Evolutionary conservation across 768 basidiomycete genomes (phyloP).

Genomic region (Crepidotus variabilis): DNA sequence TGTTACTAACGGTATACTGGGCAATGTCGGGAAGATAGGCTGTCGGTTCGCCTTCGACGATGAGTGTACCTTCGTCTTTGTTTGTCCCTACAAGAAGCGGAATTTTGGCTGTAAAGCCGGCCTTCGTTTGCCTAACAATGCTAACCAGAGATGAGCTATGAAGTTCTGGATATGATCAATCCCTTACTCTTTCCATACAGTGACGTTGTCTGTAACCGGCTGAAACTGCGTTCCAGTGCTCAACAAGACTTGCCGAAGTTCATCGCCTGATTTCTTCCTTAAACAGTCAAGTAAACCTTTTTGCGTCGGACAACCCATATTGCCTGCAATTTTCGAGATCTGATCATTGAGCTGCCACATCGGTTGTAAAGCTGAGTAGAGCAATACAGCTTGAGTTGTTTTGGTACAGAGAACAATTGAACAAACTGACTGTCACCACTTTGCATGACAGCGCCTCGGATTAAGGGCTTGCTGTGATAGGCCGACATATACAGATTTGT

Average conservation of each 20-base stretch:
- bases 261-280: conserved; percentile 20
- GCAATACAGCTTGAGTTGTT: not conserved
- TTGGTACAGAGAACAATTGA: not conserved
- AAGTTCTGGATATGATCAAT: not conserved
- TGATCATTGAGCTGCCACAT: conserved; percentile 30
- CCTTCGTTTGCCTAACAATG: conserved; percentile 24
- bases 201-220: conserved; percentile 30
- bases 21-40: conserved; percentile 28
- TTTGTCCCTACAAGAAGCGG: conserved; percentile 29
- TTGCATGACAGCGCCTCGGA: conserved; percentile 32
- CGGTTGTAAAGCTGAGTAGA: conserved; percentile 24
- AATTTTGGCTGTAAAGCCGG: conserved; percentile 24
- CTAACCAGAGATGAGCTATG: conserved; percentile 8
- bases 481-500: conserved; percentile 30
- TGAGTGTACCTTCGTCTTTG: conserved; percentile 31
- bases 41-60: conserved; percentile 29
- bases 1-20: conserved; percentile 28
- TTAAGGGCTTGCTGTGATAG: conserved; percentile 21
- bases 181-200: conserved; percentile 29
- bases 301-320: conserved; percentile 22
- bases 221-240: conserved; percentile 29
- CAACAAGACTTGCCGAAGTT: conserved; percentile 21
- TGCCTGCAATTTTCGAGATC: conserved; percentile 23
- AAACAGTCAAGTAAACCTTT: conserved; percentile 25
- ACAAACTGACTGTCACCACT: conserved; percentile 26